Evolutionary conservation across 768 basidiomycete species (phyloP).

Genomic region (Termitomyces sp.): DNA sequence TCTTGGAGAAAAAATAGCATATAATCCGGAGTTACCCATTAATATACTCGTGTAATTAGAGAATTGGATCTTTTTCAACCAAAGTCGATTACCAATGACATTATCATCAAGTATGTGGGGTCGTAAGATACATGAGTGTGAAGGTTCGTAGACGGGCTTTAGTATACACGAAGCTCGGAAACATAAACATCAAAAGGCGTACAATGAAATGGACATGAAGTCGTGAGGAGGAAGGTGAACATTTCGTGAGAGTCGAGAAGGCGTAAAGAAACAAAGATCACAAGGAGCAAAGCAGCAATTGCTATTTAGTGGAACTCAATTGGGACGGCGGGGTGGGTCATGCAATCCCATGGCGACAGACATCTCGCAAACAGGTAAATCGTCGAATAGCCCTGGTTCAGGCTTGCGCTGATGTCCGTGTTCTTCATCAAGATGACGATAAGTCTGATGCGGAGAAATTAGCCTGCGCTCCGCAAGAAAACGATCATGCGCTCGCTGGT

Average conservation of each 20-base stretch:
- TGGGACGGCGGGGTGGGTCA: neutral
- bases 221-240: neutral
- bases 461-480: neutral
- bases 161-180: neutral
- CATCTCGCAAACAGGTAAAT: slow-evolving; percentile 16
- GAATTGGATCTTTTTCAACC: neutral
- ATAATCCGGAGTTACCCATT: neutral
- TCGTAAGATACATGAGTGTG: neutral
- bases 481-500: neutral
- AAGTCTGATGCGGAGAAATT: neutral
- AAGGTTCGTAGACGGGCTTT: neutral
- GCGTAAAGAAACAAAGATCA: neutral
- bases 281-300: neutral
- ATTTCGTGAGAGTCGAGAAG: neutral
- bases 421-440: neutral
- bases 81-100: neutral
- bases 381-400: neutral
- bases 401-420: neutral
- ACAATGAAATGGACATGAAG: neutral
- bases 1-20: neutral
- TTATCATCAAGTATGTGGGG: neutral
- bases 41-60: neutral
- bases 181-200: slow-evolving; percentile 2
- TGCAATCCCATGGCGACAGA: slow-evolving; percentile 16
- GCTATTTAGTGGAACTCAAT: neutral